Evolutionary conservation across 2,329 filamentous ascomycete species (phyloP).

Genomic region (Clathrospora elynae): DNA sequence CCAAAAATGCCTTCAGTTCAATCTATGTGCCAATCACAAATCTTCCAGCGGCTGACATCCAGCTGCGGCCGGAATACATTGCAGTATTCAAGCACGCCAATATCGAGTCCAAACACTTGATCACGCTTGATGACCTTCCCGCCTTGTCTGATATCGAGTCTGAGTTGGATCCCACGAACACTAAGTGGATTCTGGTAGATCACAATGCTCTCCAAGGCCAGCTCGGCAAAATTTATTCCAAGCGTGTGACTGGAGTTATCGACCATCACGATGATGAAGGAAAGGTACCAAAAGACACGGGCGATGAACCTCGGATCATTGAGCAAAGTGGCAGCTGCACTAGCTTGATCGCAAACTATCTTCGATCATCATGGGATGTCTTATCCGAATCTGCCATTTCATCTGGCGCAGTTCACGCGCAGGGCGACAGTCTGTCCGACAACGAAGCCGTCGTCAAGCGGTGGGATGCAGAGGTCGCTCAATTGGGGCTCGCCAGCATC

Average conservation of each 20-base stretch:
- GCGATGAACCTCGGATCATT: slow-evolving; percentile 64
- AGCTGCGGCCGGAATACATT: slow-evolving; percentile 73
- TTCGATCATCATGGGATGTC: slow-evolving; percentile 62
- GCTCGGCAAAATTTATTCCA: slow-evolving; percentile 60
- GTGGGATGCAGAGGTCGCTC: slow-evolving; percentile 66
- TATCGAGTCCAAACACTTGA: slow-evolving; percentile 64
- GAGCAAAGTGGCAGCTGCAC: slow-evolving; percentile 73
- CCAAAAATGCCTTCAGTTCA: slow-evolving; percentile 50
- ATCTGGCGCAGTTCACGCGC: slow-evolving; percentile 46
- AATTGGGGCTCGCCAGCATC: slow-evolving; percentile 70
- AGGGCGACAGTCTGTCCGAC: slow-evolving; percentile 46
- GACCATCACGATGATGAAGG: slow-evolving; percentile 81
- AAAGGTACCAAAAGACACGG: slow-evolving; percentile 55
- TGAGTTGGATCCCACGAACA: slow-evolving; percentile 59
- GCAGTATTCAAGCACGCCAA: slow-evolving; percentile 67
- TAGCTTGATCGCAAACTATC: slow-evolving; percentile 69
- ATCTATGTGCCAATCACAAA: slow-evolving; percentile 76
- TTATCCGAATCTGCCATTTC: slow-evolving; percentile 51
- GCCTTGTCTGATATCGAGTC: slow-evolving; percentile 57
- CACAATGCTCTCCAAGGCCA: slow-evolving; percentile 74
- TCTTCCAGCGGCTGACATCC: slow-evolving; percentile 69
- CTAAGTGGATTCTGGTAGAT: slow-evolving; percentile 76
- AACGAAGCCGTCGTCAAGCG: slow-evolving; percentile 43
- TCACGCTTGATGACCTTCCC: slow-evolving; percentile 66
- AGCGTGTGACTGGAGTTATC: slow-evolving; percentile 66